A percentile compares a stretch with the other conserved stretches of the same genome.
Conservation (phyloP, 2,329 filamentous ascomycete genomes). For the Diaporthe caulivora region DNA sequence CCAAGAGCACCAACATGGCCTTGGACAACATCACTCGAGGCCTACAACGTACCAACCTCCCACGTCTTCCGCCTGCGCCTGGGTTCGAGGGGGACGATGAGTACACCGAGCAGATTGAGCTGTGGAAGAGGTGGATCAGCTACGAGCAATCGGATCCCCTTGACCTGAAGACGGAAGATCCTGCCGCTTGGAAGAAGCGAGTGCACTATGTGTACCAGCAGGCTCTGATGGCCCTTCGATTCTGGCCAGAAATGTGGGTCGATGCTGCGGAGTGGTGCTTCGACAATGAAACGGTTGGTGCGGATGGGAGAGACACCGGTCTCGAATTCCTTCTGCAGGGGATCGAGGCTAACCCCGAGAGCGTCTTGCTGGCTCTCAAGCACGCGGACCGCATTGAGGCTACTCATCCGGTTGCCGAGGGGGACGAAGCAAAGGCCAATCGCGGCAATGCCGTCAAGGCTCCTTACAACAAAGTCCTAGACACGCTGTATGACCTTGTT, state of each 20-base stretch:
- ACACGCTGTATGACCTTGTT: slow-evolving; percentile 88
- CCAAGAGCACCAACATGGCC: slow-evolving; percentile 88
- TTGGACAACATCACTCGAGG: slow-evolving; percentile 89
- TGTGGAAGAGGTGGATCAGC: slow-evolving; percentile 94
- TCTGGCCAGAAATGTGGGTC: slow-evolving; percentile 97
- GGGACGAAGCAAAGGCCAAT: slow-evolving; percentile 78
- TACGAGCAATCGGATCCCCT: slow-evolving; percentile 97
- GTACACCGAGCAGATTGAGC: slow-evolving; percentile 83
- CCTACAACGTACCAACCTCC: slow-evolving; percentile 81
- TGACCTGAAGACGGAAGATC: slow-evolving; percentile 86
- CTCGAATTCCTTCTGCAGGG: slow-evolving; percentile 85
- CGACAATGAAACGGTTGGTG: slow-evolving; percentile 73
- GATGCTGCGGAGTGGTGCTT: slow-evolving; percentile 95
- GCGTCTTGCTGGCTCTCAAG: slow-evolving; percentile 89
- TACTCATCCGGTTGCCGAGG: slow-evolving; percentile 81
- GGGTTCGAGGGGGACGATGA: slow-evolving; percentile 91
- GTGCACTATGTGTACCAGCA: slow-evolving; percentile 94
- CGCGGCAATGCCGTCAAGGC: slow-evolving; percentile 84
- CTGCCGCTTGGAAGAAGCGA: slow-evolving; percentile 79
- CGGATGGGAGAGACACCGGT: slow-evolving; percentile 72
- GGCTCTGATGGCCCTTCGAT: slow-evolving; percentile 90
- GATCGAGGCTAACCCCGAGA: slow-evolving; percentile 91
- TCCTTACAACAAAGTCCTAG: slow-evolving; percentile 85
- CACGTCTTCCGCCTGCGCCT: slow-evolving; percentile 82
- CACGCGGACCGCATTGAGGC: slow-evolving; percentile 89